phyloP scores from a whole-genome alignment of 345 rosid species.

The Corchorus capsularis region DNA sequence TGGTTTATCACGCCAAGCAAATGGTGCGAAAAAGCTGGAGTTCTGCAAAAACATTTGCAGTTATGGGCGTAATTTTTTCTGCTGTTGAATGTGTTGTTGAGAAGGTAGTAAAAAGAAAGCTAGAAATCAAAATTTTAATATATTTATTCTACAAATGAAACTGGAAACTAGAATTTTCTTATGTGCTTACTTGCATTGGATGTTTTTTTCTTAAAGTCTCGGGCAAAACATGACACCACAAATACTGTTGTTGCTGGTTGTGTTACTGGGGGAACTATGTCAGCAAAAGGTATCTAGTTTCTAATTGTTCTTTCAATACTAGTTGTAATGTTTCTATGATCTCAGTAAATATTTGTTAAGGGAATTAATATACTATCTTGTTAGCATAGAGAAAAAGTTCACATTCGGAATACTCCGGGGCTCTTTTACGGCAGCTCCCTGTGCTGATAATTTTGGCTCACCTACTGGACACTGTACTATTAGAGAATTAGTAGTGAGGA shows the following conservation, averaged over 20 bases:
- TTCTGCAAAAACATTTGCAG: conserved; percentile 82
- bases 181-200: neutral
- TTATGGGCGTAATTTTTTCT: conserved; percentile 92
- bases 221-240: conserved; percentile 83
- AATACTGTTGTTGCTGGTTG: conserved; percentile 90
- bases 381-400: no score
- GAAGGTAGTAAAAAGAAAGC: conserved; percentile 52
- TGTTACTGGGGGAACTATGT: conserved; percentile 83
- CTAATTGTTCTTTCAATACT: conserved; percentile 7
- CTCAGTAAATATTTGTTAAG: neutral
- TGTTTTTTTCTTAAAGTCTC: conserved; percentile 47
- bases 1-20: conserved; percentile 67
- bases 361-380: neutral
- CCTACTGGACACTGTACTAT: neutral
- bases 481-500: neutral
- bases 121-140: conserved; percentile 3
- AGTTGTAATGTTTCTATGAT: neutral
- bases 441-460: neutral
- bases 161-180: conserved; percentile 6
- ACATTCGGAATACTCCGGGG: no score
- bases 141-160: neutral
- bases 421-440: neutral
- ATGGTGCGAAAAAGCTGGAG: conserved; percentile 90
- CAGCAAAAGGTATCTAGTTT: conserved; percentile 67
- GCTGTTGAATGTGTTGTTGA: conserved; percentile 89